A percentile compares a stretch with the other conserved stretches of the same genome.
These are phyloP conservation scores for Plantago rigida DNA, from an alignment of 305 asterid species.

Conservation along the genomic window DNA sequence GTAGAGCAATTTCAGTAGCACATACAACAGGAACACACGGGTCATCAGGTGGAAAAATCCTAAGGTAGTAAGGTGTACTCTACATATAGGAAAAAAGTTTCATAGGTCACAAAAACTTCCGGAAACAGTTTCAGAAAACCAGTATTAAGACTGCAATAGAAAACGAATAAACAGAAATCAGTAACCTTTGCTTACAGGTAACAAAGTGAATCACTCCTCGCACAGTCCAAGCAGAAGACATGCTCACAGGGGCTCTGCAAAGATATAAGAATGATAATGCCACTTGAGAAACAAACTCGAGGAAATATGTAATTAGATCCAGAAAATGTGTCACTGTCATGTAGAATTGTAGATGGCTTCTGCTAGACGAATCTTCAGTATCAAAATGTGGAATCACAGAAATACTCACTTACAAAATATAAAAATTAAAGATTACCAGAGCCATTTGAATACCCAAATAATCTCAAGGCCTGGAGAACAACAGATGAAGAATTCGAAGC, in stretches of 20 bases:
- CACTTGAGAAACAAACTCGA: background rate
- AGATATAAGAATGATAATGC: slow-evolving; percentile 23
- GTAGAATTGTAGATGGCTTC: slow-evolving; percentile 8
- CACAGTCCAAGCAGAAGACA: slow-evolving; percentile 88
- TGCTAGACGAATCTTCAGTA: slow-evolving; percentile 2
- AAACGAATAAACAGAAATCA: slow-evolving; percentile 15
- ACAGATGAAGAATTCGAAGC: too few relatives aligned
- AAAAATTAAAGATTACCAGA: too few relatives aligned
- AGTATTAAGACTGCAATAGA: background rate
- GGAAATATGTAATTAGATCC: slow-evolving; percentile 6
- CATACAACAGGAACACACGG: background rate
- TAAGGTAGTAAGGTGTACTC: background rate
- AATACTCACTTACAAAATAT: too few relatives aligned
- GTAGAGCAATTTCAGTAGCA: slow-evolving; percentile 11
- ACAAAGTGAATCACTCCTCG: slow-evolving; percentile 83
- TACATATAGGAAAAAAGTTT: background rate
- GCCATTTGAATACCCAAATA: too few relatives aligned
- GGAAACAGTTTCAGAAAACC: slow-evolving; percentile 2
- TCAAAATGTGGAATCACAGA: background rate
- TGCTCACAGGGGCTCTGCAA: slow-evolving; percentile 97
- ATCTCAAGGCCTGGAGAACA: too few relatives aligned
- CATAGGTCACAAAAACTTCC: background rate
- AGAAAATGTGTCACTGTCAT: background rate
- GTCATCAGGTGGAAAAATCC: background rate
- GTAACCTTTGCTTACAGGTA: slow-evolving; percentile 55